Evolutionary conservation across 129 eudicot genomes (phyloP), one percentile per base, ranked within the genome.

Genomic region (Deinandra increscens): DNA sequence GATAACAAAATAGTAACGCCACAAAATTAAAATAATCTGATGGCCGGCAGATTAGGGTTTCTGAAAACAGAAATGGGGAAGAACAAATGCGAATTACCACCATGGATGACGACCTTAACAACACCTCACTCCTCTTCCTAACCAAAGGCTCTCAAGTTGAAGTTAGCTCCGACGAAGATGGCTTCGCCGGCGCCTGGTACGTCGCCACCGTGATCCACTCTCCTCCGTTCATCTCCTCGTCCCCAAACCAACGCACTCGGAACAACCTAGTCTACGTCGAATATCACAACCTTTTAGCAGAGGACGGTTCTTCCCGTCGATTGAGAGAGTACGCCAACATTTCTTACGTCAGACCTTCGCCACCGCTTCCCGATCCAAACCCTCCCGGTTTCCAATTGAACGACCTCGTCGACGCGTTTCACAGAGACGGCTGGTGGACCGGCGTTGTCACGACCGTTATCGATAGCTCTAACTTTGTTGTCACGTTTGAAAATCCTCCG

Each of bases 341-440:
- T 7, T 14, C 65, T 9, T 77, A 60, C 29, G 63, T 86, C n/a
- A 70, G 98, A 36, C 98, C 98, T 7, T 17, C 70, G 3, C 95
- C 91, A 5, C 95, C 91, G 4, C 79, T 84, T 4, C 19, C 66
- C 6, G 80, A 62, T 1, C 20, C 64, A 2, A 43, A 14, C 51
- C 34, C 42, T 6, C 23, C 60, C 56, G 20, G 42, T 23, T 89
- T 89, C 18, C 75, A 87, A 34, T 23, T 76, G 29, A 29, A 70
- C 81, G 96, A 87, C 75, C 74, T 78, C 70, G 95, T 89, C 11
- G 98, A 93, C 38, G 97, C 90, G 13, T 86, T 68, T 58, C 80
- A 74, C 74, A 58, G 60, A 6, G 96, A 86, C 65, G 96, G 95
- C 1, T 93, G 98, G 95, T 93, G 97, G 92, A 83, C 85, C 7